Evolutionary conservation across 2,329 filamentous ascomycete genomes (phyloP).

Genomic region (Lasiodiplodia sp.): DNA sequence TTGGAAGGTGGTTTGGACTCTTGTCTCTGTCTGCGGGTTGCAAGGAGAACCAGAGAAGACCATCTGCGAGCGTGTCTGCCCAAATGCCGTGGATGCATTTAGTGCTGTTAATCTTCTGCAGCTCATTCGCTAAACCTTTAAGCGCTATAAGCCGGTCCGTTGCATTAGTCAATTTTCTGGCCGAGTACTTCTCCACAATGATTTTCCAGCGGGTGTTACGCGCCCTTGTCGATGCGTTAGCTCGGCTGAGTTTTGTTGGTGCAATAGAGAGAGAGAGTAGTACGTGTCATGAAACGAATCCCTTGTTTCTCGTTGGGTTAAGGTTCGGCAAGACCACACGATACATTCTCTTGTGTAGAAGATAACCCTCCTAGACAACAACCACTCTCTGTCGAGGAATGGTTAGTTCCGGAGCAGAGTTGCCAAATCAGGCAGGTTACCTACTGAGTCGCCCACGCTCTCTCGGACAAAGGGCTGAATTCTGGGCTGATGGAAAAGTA

Average conservation of each 20-base stretch:
- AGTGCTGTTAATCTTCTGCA: constrained; percentile 31
- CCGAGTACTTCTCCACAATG: constrained; percentile 37
- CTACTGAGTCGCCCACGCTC: constrained; percentile 25
- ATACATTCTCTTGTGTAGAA: constrained; percentile 36
- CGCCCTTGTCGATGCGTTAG: constrained; percentile 12
- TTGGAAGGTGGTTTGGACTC: constrained; percentile 33
- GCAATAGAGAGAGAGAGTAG: background rate
- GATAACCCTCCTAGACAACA: constrained; percentile 28
- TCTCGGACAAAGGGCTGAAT: constrained; percentile 32
- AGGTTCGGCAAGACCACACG: constrained; percentile 37
- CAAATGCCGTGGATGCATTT: constrained; percentile 35
- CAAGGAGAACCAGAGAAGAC: constrained; percentile 36
- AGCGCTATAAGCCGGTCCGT: constrained; percentile 37
- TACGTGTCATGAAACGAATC: constrained; percentile 35
- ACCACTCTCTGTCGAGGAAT: constrained; percentile 13
- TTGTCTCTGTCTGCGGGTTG: constrained; percentile 31
- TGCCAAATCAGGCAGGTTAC: background rate
- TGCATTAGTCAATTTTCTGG: constrained; percentile 32
- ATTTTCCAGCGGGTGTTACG: constrained; percentile 38
- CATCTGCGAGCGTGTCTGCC: constrained; percentile 36
- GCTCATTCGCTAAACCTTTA: constrained; percentile 31
- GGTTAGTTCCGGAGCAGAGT: background rate
- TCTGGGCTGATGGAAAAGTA: constrained; percentile 34
- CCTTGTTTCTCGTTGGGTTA: constrained; percentile 37
- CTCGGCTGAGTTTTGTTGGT: background rate